Percentiles rank a stretch among this genome's conserved stretches.
Conservation (phyloP, 148 eudicot genomes). For the Rhododendron kiyosumense region DNA sequence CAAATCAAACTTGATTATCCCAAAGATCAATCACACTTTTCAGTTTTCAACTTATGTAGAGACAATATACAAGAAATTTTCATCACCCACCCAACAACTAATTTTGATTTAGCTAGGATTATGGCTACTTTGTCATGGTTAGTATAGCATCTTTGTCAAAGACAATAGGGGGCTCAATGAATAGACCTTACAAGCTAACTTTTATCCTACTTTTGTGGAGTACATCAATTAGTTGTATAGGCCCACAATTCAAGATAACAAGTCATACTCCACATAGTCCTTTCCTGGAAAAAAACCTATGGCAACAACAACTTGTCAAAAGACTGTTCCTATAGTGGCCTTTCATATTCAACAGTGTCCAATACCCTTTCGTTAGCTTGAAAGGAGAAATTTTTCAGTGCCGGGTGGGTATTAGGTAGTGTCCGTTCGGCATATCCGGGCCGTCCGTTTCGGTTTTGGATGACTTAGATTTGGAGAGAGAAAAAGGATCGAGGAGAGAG, state of each 20-base stretch:
- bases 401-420: no score
- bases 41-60: background rate
- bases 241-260: background rate
- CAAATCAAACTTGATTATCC: background rate
- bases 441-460: no score
- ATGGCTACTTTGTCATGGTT: background rate
- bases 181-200: background rate
- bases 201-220: background rate
- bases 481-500: no score
- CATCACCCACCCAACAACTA: background rate
- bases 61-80: background rate
- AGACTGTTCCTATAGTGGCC: background rate
- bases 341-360: background rate
- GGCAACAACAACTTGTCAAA: background rate
- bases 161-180: background rate
- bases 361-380: background rate
- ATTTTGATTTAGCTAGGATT: background rate
- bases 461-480: no score
- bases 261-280: background rate
- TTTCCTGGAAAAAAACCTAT: no score
- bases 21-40: background rate
- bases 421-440: accelerated
- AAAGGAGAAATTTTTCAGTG: no score
- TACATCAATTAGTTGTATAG: background rate
- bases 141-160: background rate